Evolutionary conservation across 2,329 filamentous ascomycete genomes (phyloP).

Genomic region (Botrytis squamosa): DNA sequence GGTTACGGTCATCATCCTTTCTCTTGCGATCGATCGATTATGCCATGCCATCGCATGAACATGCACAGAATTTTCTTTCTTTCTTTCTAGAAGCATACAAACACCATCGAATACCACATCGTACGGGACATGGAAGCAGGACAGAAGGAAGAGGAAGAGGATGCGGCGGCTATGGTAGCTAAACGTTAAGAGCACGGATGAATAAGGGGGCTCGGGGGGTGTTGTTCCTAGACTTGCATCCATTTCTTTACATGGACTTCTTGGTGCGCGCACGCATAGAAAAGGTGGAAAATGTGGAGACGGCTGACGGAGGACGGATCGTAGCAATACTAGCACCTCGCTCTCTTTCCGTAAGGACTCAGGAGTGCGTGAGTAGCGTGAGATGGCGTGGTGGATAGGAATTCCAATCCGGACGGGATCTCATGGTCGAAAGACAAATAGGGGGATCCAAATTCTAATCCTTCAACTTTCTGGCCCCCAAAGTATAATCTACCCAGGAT

Average conservation of each 20-base stretch:
- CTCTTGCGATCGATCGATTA: neutral
- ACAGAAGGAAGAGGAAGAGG: neutral
- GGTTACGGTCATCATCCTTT: neutral
- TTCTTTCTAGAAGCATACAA: conserved; percentile 8
- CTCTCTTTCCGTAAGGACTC: neutral
- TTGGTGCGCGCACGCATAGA: neutral
- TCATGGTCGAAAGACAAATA: neutral
- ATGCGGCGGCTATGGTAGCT: conserved; percentile 5
- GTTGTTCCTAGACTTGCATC: conserved; percentile 1
- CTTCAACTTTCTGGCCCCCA: neutral
- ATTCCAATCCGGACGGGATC: neutral
- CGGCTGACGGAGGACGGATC: neutral
- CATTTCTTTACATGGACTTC: neutral
- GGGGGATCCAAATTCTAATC: conserved; percentile 2
- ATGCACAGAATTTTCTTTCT: neutral
- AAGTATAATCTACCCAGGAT: neutral
- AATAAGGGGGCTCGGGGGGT: conserved; percentile 3
- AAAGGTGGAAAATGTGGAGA: neutral
- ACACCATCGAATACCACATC: neutral
- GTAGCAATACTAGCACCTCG: neutral
- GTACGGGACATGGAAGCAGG: neutral
- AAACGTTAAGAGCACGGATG: neutral
- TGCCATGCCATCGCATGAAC: neutral
- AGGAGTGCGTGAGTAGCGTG: conserved; percentile 3
- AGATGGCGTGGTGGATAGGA: neutral